Base-by-base conservation (phyloP, 2,329 filamentous ascomycete genomes). In the Diaporthe ampelina region DNA sequence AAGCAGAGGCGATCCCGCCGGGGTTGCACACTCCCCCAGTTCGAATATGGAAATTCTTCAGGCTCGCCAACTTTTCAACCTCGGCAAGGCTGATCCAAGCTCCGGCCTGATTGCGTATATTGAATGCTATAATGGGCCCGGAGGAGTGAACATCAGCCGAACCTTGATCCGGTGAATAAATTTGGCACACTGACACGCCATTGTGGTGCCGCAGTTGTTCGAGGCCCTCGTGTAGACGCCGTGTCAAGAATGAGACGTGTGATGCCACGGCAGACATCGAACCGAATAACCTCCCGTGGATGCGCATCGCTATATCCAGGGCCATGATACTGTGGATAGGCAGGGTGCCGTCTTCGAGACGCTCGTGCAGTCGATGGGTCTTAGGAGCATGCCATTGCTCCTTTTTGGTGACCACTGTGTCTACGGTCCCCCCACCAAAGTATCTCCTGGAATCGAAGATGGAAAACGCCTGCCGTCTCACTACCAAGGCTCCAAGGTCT, bases 361-460 rank as follows among this genome's bases (percentile, higher is more conserved):
- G 90, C 75, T 95, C 94, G 80, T 98, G 96, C 3, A 97, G 84
- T 40, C 89, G 90, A 32, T 88, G 84, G 9, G 88, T 86, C 81
- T 97, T 98, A 52, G 90, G 88, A 1, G 91, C 93, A 85, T 98
- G 94, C 94, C 95, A 98, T 77, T 92, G 89, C 79, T 95, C 92
- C 76, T 91, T 93, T n/a, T 91, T 81, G 76, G 91, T 93, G 1
- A 95, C 88, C 0, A 98, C 95, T 88, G 96, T 93, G 79, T 98
- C 95, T 0, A 98, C 96, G 0, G 96, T 98, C 4, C 97, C 97
- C 9, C 96, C 97, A 8, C 96, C 96, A 83, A 99, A 99, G 79
- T 97, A 99, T 76, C 86, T 91, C 75, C 95, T 90, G 56, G 87
- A 86, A 43, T 89, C 85, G 61, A 98, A 91, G 4, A 93, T 81